Percentiles rank a stretch among this genome's conserved stretches.
These are phyloP conservation scores for Solanum stenotomum DNA, from an alignment of 257 asterid species.

Conservation along the genomic window DNA sequence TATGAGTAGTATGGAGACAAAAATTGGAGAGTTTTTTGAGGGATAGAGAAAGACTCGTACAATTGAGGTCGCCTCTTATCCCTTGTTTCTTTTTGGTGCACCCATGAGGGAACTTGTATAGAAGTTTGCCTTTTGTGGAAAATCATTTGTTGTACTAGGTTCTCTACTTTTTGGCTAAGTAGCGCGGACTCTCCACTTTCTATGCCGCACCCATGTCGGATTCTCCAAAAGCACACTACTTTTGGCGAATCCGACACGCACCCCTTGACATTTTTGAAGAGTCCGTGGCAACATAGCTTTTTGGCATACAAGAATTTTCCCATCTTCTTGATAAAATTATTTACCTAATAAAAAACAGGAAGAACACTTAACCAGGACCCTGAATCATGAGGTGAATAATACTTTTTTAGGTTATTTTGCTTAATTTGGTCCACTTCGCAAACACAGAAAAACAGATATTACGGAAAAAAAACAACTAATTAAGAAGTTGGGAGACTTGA, in stretches of 20 bases:
- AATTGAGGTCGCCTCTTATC: not conserved
- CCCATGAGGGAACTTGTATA: not conserved
- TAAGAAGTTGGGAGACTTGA: not conserved
- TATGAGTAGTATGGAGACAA: not conserved
- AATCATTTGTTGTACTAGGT: not conserved
- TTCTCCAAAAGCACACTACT: too few species aligned
- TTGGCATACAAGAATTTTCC: not conserved
- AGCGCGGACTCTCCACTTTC: too few species aligned
- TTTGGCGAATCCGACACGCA: too few species aligned
- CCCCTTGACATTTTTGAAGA: too few species aligned
- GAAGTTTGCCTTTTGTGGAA: not conserved
- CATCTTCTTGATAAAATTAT: not conserved
- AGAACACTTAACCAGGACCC: not conserved
- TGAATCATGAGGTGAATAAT: not conserved
- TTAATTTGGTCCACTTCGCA: not conserved
- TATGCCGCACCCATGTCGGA: too few species aligned
- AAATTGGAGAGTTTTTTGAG: not conserved
- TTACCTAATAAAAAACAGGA: not conserved
- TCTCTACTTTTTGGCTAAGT: not conserved
- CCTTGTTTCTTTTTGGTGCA: not conserved
- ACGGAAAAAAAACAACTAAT: not conserved
- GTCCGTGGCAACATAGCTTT: not conserved
- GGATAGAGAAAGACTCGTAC: not conserved
- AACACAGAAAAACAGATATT: not conserved
- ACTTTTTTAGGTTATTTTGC: not conserved